Evolutionary conservation across 2,329 filamentous ascomycete genomes (phyloP), one percentile per base, ranked within the genome.

Genomic region (Alternaria infectoria): DNA sequence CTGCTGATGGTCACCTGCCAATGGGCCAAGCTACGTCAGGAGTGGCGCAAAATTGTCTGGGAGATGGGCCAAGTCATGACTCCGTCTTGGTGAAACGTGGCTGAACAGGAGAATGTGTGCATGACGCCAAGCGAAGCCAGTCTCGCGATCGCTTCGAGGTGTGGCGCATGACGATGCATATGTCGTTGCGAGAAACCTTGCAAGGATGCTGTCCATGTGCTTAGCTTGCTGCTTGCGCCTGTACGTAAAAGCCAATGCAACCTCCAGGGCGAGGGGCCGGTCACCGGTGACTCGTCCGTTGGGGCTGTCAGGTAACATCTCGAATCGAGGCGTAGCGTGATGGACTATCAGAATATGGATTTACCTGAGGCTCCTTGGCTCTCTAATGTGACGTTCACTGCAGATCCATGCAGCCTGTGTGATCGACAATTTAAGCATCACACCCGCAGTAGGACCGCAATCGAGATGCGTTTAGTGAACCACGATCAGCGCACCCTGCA

Each of bases 161-260:
- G 65, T 63, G 65, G 62, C 62, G 62, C 59, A 63, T 63, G 62
- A 64, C 55, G 36, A 40, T 40, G 50, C 50, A 45, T 17, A 32
- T 40, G 40, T 23, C 47, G 54, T 59, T 32, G 55, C 40, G 28
- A 58, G 46, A 21, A 40, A 30, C 40, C 23, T 32, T 32, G 28
- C 57, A 45, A 36, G 45, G 56, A 50, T 30, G 17, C 43, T 40
- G 19, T 45, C 32, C 49, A 62, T 30, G 55, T 49, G 56, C 17
- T 46, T 49, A 43, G 54, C 54, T 52, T 21, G 28, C 19, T 19
- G 36, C 54, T 52, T 21, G 28, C 19, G 49, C 49, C 28, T 45
- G 21, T 30, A 47, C 21, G 47, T 44, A 46, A 61, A 51, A 46
- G 17, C 19, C 25, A 25, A 15, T 50, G 15, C n/a, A 47, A 54